Percentiles rank a stretch among this genome's conserved stretches.
Evolutionary conservation across 371 early-diverging fungal species (phyloP).

Genomic region (Parasitella parasitica): DNA sequence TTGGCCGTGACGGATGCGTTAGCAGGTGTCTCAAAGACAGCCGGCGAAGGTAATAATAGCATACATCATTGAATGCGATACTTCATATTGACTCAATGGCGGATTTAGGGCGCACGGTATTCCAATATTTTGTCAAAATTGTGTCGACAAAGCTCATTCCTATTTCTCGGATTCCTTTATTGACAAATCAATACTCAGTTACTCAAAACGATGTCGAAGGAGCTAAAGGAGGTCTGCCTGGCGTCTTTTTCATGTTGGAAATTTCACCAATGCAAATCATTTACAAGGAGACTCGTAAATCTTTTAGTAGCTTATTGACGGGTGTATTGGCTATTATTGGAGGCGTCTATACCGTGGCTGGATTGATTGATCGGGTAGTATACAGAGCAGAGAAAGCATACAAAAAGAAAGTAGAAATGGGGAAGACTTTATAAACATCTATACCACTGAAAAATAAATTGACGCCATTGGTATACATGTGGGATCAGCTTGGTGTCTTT

Average conservation of each 20-base stretch:
- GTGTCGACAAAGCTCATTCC: conserved; percentile 84
- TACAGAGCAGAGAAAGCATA: conserved; percentile 85
- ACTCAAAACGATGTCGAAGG: conserved; percentile 76
- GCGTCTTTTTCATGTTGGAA: conserved; percentile 93
- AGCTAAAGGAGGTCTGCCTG: conserved; percentile 33
- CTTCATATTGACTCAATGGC: no score
- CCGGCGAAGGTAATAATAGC: conserved; percentile 48
- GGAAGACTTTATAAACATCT: conserved; percentile 61
- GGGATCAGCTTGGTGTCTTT: no score
- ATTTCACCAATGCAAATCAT: conserved; percentile 96
- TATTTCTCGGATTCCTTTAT: conserved; percentile 59
- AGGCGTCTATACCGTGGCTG: conserved; percentile 94
- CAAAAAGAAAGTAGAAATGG: conserved; percentile 81
- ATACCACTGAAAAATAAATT: no score
- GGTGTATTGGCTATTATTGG: conserved; percentile 93
- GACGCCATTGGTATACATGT: no score
- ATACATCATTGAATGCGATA: no score
- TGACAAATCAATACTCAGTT: conserved; percentile 93
- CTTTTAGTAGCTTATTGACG: conserved; percentile 87
- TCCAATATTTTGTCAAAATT: conserved; percentile 93
- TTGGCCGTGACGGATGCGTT: conserved; percentile 77
- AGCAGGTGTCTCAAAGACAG: conserved; percentile 61
- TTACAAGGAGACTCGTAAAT: conserved; percentile 79
- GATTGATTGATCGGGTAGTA: conserved; percentile 86
- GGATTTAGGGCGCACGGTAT: conserved; percentile 44